Evolutionary conservation across 768 basidiomycete genomes (phyloP), one percentile per base, ranked within the genome.

Genomic region (Boletales sp.): DNA sequence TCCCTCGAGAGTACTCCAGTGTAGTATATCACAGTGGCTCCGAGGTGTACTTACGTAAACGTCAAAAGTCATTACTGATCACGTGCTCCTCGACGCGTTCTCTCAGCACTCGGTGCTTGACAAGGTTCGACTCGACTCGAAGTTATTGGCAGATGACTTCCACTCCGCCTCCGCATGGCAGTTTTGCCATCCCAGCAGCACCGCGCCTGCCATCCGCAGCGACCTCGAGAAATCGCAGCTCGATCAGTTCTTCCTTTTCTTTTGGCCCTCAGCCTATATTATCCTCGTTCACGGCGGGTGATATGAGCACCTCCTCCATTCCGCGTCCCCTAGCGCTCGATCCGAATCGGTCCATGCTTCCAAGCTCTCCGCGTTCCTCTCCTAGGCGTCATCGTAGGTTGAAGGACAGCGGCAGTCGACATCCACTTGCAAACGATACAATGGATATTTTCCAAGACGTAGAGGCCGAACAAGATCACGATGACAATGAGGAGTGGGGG

Each of bases 191-290:
- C 34, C 75, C 75, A 40, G 60, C 71, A 49, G 73, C 80, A 38
- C 78, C 81, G 10, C 76, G 72, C 37, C 59, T 82, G 17, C 74
- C 78, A 13, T 82, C 82, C 2, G 75, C 82, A 2, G 73, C 76
- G n/a, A 65, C 72, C 12, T 81, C 67, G 45, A 79, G 85, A 49
- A 76, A 78, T 49, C 78, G 87, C 47, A 76, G 76, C 42, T 90
- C 89, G 6, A 79, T 90, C 36, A 83, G 84, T 58, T 84, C 86
- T 2, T 87, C 88, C 3, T 90, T 92, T 69, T 91, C 90, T 1
- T 88, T 90, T 59, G 87, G 84, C 27, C 90, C 90, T 18, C 84
- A 87, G 59, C 81, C 81, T 11, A 76, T 91, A 24, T 77, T 90
- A 24, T 81, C 86, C 61, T 84, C 87, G 0, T 83, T 84, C 60